Conservation (phyloP, 176 grass and related monocot species). For the Triticum monococcum region DNA sequence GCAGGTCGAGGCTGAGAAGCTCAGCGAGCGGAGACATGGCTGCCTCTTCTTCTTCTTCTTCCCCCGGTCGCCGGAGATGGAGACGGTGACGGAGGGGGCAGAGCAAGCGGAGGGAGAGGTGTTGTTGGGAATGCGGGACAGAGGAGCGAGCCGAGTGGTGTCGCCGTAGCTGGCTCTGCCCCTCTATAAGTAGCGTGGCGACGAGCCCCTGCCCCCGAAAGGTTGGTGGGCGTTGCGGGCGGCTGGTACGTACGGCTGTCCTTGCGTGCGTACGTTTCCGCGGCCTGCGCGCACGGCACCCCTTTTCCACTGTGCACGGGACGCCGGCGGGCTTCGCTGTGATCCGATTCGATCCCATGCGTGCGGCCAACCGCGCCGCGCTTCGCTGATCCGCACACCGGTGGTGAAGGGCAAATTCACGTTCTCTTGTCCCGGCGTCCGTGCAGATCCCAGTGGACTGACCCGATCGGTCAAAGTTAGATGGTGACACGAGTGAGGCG, state of each 20-base stretch:
- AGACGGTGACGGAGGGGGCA: neutral
- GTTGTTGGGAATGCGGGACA: neutral
- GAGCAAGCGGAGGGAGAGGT: neutral
- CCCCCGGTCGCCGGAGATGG: too few relatives aligned
- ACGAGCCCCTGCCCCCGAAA: neutral
- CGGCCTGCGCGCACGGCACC: neutral
- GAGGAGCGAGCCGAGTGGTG: neutral
- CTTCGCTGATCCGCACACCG: too few relatives aligned
- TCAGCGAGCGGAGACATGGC: constrained; percentile 44
- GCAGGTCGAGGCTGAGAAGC: constrained; percentile 62
- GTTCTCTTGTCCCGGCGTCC: too few relatives aligned
- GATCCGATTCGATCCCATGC: too few relatives aligned
- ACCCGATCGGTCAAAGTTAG: too few relatives aligned
- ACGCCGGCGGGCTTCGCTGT: neutral
- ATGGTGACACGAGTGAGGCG: too few relatives aligned
- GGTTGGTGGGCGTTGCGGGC: neutral
- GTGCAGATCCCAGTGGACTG: too few relatives aligned
- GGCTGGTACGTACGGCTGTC: neutral
- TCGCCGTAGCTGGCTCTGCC: neutral
- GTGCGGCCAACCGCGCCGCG: too few relatives aligned
- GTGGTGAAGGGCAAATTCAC: too few relatives aligned
- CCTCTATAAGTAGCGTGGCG: constrained; percentile 4
- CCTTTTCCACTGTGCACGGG: neutral
- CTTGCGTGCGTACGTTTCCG: neutral
- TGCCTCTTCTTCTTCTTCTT: neutral